Evolutionary conservation across 75 land plant species (phyloP), one percentile per base, ranked within the genome.

Genomic region (Cupressus sempervirens): DNA sequence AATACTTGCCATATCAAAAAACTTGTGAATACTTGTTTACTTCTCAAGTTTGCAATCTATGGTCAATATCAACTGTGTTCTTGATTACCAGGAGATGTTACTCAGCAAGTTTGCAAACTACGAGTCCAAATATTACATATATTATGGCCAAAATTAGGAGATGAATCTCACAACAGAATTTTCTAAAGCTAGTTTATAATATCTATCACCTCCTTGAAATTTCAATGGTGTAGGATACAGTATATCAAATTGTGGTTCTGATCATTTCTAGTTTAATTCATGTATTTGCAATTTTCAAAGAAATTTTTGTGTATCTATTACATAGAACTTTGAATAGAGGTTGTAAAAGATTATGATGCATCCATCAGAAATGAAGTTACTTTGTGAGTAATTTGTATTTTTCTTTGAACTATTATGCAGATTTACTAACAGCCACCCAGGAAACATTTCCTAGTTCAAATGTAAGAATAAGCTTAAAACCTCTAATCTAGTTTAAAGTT

Each of bases 391-490:
- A 45, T 14, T 79, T n/a, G 11, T 43, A 4, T 79, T 79, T 10
- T 79, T 26, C 48, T 26, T 79, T 79, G 81, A 79, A n/a, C 48
- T n/a, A 3, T 68, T 38, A 58, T 91, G 85, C 99, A 97, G 99
- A 97, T 91, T 82, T 96, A 30, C 83, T 97, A 83, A 92, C 93
- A 70, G 98, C 98, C 84, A 89, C 91, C 14, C 92, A 86, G 65
- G 93, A 93, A 48, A 86, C 96, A 40, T 89, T 89, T 86, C 93
- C 93, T n/a, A 86, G 90, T 87, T 79, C 83, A 36, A 86, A 88
- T 88, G 95, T 94, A 76, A 92, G 95, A 75, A 18, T 41, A 8
- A 32, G 30, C 43, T 80, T 34, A 12, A 40, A 7, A 80, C 45
- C 32, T 41, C 75, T 80, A 84, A 38, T 35, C 18, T 32, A 46